phyloP scores from a whole-genome alignment of 1,139 yeast species.

The Kazachstania sp. region DNA sequence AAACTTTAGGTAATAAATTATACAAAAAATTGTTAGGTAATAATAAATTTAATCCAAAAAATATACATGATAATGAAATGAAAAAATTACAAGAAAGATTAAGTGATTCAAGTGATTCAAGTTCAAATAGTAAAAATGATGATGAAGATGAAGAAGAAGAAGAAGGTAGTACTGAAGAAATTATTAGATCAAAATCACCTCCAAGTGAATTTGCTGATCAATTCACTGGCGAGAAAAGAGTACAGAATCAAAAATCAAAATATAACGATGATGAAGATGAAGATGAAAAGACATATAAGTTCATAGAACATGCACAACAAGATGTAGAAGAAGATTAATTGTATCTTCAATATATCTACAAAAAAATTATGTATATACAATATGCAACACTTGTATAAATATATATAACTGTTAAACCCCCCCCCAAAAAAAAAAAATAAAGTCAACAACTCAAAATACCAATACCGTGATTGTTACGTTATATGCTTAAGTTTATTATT shows the following conservation, averaged over 20 bases:
- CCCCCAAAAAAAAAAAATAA: neutral
- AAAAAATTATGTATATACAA: neutral
- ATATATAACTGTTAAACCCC: neutral
- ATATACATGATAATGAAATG: conserved; percentile 2
- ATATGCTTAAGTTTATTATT: neutral
- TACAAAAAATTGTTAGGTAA: conserved; percentile 26
- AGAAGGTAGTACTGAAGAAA: conserved; percentile 7
- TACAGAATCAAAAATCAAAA: neutral
- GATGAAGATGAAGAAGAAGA: conserved; percentile 1
- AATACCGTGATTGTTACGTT: neutral
- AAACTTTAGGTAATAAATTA: conserved; percentile 33
- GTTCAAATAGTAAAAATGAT: neutral
- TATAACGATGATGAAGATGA: conserved; percentile 6
- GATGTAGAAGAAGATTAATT: conserved; percentile 4
- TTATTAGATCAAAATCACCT: conserved; percentile 38
- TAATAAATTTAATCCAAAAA: conserved; percentile 6
- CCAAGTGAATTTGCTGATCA: conserved; percentile 57
- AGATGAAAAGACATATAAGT: conserved; percentile 2
- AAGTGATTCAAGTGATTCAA: conserved; percentile 3
- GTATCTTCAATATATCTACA: neutral
- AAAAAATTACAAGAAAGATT: conserved; percentile 3
- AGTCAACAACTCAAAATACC: neutral
- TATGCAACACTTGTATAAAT: neutral
- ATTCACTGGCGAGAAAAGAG: conserved; percentile 38
- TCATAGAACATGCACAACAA: conserved; percentile 1